Percentiles rank a stretch among this genome's conserved stretches.
These are phyloP conservation scores for Trichosporon inkin DNA, from an alignment of 1,284 basidiomycete species.

Conservation along the genomic window DNA sequence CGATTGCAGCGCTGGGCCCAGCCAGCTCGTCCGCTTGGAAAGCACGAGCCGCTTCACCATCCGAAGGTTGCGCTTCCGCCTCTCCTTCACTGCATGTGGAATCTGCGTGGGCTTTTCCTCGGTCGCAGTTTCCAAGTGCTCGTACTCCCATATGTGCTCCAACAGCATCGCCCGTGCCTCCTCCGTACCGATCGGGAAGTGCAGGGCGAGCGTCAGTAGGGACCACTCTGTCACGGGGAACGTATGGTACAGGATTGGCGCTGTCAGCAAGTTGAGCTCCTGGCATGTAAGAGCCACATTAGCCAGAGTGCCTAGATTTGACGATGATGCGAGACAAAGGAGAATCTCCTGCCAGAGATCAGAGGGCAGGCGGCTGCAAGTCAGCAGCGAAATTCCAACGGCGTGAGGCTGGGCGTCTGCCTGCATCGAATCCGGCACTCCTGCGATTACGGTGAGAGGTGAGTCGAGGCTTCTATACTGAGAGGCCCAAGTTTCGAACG, in stretches of 20 bases:
- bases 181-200: neutral
- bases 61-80: neutral
- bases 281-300: neutral
- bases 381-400: neutral
- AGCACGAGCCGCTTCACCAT: neutral
- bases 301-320: neutral
- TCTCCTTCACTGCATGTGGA: neutral
- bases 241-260: neutral
- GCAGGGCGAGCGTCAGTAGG: neutral
- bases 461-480: no score
- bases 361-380: neutral
- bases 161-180: neutral
- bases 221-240: neutral
- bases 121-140: neutral
- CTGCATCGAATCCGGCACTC: no score
- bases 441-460: no score
- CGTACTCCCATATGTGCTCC: neutral
- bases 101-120: neutral
- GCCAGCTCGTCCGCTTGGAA: neutral
- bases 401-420: no score
- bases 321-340: neutral
- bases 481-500: no score
- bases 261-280: neutral
- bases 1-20: neutral
- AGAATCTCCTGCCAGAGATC: neutral